Percentiles rank a stretch among this genome's conserved stretches.
These are phyloP conservation scores for Trichoderma brevicompactum DNA, from an alignment of 2,329 filamentous ascomycete genomes.

Conservation along the genomic window DNA sequence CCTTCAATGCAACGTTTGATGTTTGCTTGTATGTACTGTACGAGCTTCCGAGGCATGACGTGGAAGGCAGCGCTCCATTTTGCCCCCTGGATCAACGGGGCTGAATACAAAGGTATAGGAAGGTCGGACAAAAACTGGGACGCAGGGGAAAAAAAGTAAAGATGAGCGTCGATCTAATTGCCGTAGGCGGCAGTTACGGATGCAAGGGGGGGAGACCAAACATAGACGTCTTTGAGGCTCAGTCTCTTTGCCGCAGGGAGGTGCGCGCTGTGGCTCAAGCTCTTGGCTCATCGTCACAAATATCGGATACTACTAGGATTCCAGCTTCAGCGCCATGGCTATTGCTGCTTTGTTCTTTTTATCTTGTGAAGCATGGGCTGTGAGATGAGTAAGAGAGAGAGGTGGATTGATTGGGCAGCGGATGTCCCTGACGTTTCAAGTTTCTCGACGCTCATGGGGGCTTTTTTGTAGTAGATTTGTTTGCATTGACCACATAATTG, in stretches of 20 bases:
- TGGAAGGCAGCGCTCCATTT: slow-evolving; percentile 16
- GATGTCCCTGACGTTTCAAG: slow-evolving; percentile 7
- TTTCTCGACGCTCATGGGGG: not conserved
- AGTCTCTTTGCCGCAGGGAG: not conserved
- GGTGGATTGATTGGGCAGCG: slow-evolving; percentile 1
- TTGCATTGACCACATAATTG: slow-evolving; percentile 12
- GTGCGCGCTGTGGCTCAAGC: slow-evolving; percentile 9
- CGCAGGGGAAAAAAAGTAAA: not conserved
- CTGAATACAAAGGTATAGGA: slow-evolving; percentile 4
- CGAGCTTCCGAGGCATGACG: slow-evolving; percentile 14
- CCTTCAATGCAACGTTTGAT: slow-evolving; percentile 8
- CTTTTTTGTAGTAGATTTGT: not conserved
- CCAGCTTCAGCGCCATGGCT: not conserved
- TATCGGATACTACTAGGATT: too few species aligned
- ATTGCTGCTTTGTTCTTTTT: not conserved
- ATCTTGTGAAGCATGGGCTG: not conserved
- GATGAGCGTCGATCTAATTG: slow-evolving; percentile 16
- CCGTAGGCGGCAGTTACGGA: slow-evolving; percentile 9
- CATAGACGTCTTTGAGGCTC: not conserved
- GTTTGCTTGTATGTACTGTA: slow-evolving; percentile 5
- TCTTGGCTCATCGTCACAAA: not conserved
- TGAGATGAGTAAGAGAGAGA: not conserved
- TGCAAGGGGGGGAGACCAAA: slow-evolving; percentile 11
- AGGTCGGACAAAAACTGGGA: slow-evolving; percentile 15
- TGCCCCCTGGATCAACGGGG: slow-evolving; percentile 21